These are phyloP conservation scores for Hamigera avellanea DNA, from an alignment of 495 filamentous ascomycete genomes.

Conservation along the genomic window DNA sequence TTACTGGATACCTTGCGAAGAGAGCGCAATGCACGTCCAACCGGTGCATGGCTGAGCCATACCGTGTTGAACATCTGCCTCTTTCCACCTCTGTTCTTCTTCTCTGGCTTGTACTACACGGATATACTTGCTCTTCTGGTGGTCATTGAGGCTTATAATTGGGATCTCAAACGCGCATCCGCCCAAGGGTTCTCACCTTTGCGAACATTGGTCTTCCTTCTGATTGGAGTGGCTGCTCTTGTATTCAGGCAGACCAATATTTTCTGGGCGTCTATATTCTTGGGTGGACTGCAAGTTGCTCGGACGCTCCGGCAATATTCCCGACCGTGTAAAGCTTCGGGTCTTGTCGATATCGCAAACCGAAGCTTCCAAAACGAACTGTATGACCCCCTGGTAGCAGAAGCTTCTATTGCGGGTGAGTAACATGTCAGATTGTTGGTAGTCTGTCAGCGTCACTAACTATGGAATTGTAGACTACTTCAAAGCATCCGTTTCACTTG, in stretches of 20 bases:
- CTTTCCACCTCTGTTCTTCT: slow-evolving; percentile 91
- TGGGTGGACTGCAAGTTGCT: slow-evolving; percentile 63
- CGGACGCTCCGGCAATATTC: slow-evolving; percentile 23
- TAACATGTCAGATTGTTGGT: background rate
- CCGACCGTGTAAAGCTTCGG: slow-evolving; percentile 12
- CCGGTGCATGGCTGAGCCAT: slow-evolving; percentile 39
- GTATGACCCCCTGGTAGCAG: slow-evolving; percentile 51
- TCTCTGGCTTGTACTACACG: slow-evolving; percentile 88
- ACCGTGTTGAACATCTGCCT: slow-evolving; percentile 69
- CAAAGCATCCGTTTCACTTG: slow-evolving; percentile 47
- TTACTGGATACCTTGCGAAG: slow-evolving; percentile 25
- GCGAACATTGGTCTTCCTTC: slow-evolving; percentile 29
- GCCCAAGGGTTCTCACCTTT: slow-evolving; percentile 4
- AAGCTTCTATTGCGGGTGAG: slow-evolving; percentile 45
- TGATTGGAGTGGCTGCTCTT: slow-evolving; percentile 49
- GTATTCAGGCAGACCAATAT: slow-evolving; percentile 89
- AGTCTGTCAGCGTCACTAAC: slow-evolving; percentile 11
- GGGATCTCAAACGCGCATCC: slow-evolving; percentile 36
- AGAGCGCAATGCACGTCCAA: slow-evolving; percentile 24
- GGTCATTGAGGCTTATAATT: slow-evolving; percentile 55
- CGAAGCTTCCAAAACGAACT: slow-evolving; percentile 39
- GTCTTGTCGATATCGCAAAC: slow-evolving; percentile 15
- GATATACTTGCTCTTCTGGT: slow-evolving; percentile 55
- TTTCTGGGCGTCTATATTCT: slow-evolving; percentile 84
- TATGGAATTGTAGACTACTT: slow-evolving; percentile 39